Base-by-base conservation (phyloP, 331 rosid genomes). In the Malus hybrid region DNA sequence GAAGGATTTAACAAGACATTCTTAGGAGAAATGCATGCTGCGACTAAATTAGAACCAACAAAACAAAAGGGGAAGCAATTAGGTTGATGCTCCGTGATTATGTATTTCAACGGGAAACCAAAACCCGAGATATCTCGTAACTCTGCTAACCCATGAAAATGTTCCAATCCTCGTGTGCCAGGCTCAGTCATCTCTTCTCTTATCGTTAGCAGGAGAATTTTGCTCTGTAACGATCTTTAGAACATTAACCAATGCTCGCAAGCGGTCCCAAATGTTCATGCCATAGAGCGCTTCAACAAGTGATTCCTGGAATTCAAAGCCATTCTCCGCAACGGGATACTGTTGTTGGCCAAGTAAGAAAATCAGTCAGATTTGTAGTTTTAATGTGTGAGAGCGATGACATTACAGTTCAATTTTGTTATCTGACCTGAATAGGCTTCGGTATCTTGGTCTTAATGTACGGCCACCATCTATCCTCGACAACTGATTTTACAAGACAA, bases 391-490 rank as follows among this genome's bases (percentile, higher is more conserved):
- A 39, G 44, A 39, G 44, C 2, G 44, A 39, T 39, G 12, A 39
- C 44, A 39, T 39, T 16, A 32, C 4, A 50, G 10, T 63, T 63
- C 16, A 30, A 57, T 73, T 77, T 53, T 36, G 62, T 58, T 26
- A 60, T 74, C 82, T 78, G 68, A 90, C 98, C 98, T 85, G 92
- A 82, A 93, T 88, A 67, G 93, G 94, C 84, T 90, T 90, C 6
- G 95, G 98, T 77, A 90, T 84, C 87, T 82, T 87, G 19, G 95
- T 90, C 78, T 90, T 89, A 70, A 93, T 71, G 81, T 77, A 81
- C 1, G 95, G 98, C 98, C 98, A 93, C 95, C 91, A 93, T 82
- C 96, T 81, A 82, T 93, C 96, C 87, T 93, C 98, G 3, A 85
- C 96, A 34, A 93, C 96, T 75, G 98, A 85, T 84, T 90, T 89